phyloP scores from a whole-genome alignment of 352 stramenopile genomes.

The Phytophthora kernoviae region DNA sequence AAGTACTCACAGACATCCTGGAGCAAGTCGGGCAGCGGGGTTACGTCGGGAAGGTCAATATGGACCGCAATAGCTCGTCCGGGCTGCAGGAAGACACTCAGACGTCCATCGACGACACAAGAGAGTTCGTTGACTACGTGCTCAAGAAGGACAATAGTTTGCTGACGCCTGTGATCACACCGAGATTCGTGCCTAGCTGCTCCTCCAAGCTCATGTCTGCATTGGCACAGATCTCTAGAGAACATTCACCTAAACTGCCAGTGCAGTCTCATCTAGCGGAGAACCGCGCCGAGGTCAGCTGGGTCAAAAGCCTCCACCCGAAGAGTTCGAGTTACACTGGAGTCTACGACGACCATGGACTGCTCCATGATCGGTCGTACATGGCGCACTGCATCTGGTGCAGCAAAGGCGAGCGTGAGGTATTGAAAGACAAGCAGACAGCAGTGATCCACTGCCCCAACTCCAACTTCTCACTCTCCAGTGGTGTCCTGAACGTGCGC shows the following conservation, averaged over 20 bases:
- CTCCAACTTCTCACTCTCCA: conserved; percentile 95
- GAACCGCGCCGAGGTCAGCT: conserved; percentile 89
- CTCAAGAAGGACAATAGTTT: conserved; percentile 71
- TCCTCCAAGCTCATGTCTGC: conserved; percentile 84
- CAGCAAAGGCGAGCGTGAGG: conserved; percentile 62
- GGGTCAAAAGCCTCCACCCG: conserved; percentile 82
- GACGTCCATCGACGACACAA: conserved; percentile 81
- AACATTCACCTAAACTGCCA: conserved; percentile 71
- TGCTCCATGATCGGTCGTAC: conserved; percentile 90
- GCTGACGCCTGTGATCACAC: conserved; percentile 92
- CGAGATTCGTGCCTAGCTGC: conserved; percentile 92
- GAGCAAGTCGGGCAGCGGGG: conserved; percentile 86
- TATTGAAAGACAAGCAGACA: conserved; percentile 66
- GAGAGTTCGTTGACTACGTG: conserved; percentile 89
- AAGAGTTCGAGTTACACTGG: conserved; percentile 81
- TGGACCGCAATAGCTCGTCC: conserved; percentile 92
- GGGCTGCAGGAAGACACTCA: conserved; percentile 89
- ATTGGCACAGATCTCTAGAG: conserved; percentile 80
- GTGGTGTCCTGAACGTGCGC: conserved; percentile 83
- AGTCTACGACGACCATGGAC: conserved; percentile 82
- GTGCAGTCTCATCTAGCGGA: conserved; percentile 94
- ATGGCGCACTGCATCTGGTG: conserved; percentile 96
- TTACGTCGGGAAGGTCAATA: conserved; percentile 95
- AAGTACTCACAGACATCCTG: conserved; percentile 90
- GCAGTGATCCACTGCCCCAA: conserved; percentile 95